Conservation (phyloP, 345 rosid genomes). For the Noccaea bulbosa region DNA sequence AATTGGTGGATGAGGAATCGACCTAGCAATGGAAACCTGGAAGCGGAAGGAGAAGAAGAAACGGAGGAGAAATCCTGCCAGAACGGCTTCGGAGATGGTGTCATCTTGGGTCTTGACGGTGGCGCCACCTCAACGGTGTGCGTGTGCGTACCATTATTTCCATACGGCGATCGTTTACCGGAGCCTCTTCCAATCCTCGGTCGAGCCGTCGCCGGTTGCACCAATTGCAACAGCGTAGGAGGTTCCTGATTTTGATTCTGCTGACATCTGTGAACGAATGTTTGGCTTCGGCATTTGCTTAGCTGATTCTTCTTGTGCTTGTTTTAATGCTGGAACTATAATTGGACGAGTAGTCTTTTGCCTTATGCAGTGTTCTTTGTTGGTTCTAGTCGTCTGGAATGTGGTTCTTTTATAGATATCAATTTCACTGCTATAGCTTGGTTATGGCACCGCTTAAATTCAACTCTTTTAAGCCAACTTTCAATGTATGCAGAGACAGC, state of each 20-base stretch:
- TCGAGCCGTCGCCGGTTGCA: constrained; percentile 44
- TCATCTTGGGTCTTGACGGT: constrained; percentile 46
- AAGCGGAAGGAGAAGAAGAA: neutral
- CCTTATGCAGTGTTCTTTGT: neutral
- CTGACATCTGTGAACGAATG: constrained; percentile 14
- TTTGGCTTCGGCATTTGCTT: neutral
- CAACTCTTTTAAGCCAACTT: constrained; percentile 15
- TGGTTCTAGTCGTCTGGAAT: constrained; percentile 16
- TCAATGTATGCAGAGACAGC: constrained; percentile 63
- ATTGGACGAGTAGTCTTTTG: neutral
- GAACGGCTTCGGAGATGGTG: constrained; percentile 39
- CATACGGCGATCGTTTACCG: constrained; percentile 26
- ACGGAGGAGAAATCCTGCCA: constrained; percentile 3
- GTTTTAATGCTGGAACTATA: neutral
- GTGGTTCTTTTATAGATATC: too few relatives aligned
- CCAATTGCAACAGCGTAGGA: constrained; percentile 49
- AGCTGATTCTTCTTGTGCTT: neutral
- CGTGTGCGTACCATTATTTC: constrained; percentile 43
- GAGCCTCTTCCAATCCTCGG: constrained; percentile 45
- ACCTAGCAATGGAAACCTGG: constrained; percentile 37
- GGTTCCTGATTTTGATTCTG: constrained; percentile 34
- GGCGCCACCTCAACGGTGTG: constrained; percentile 50
- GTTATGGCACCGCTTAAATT: constrained; percentile 29
- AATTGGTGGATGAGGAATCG: constrained; percentile 33
- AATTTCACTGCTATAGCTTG: too few relatives aligned